Conservation (phyloP, 2,329 filamentous ascomycete genomes). For the Aspergillus brunneoviolaceus region DNA sequence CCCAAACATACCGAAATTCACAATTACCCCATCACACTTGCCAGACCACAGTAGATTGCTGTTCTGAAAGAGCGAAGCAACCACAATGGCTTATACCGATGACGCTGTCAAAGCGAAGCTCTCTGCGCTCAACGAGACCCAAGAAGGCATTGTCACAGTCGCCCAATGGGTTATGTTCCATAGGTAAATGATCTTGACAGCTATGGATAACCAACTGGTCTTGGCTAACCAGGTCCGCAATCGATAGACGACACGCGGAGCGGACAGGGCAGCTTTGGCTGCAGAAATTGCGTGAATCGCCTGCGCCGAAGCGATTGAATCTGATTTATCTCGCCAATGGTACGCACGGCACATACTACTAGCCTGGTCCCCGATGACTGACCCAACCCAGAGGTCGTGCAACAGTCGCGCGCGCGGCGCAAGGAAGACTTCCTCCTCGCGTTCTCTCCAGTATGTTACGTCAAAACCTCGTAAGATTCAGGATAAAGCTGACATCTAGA, state of each 20-base stretch:
- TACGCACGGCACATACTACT: conserved; percentile 44
- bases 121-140: conserved; percentile 91
- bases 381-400: conserved; percentile 72
- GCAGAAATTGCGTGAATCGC: conserved; percentile 81
- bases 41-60: not conserved
- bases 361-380: conserved; percentile 15
- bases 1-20: not conserved
- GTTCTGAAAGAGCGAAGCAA: not conserved
- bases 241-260: conserved; percentile 78
- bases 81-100: conserved; percentile 85
- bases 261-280: conserved; percentile 91
- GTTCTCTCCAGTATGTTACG: conserved; percentile 67
- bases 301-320: conserved; percentile 81
- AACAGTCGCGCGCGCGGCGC: conserved; percentile 89
- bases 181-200: conserved; percentile 58
- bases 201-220: conserved; percentile 15
- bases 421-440: conserved; percentile 92
- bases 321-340: conserved; percentile 94
- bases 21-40: not conserved
- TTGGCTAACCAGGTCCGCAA: conserved; percentile 18
- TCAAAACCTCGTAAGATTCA: not conserved
- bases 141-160: conserved; percentile 93
- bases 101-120: conserved; percentile 94
- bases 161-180: conserved; percentile 99
- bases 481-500: conserved; percentile 23